These are phyloP conservation scores for Scleroderma bovista DNA, from an alignment of 768 basidiomycete genomes.

Conservation along the genomic window DNA sequence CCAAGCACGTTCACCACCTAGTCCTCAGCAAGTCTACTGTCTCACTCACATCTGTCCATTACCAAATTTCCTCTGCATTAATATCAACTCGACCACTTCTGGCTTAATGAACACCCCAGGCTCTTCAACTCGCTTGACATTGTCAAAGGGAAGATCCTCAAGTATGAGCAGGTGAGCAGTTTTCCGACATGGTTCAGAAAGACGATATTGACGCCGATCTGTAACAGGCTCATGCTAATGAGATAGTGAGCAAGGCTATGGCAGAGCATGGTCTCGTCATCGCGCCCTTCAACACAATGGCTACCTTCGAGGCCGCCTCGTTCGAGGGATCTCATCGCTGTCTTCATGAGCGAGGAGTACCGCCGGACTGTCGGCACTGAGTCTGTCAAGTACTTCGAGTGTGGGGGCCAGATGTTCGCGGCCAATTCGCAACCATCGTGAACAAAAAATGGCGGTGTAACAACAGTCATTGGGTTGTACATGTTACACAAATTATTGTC, in stretches of 20 bases:
- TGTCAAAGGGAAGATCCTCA: conserved; percentile 29
- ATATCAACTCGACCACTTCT: conserved; percentile 18
- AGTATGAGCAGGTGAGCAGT: conserved; percentile 30
- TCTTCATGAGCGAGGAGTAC: conserved; percentile 11
- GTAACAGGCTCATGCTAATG: conserved; percentile 19
- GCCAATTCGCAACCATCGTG: conserved; percentile 8
- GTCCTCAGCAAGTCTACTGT: background rate
- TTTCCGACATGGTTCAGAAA: background rate
- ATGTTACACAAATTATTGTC: too few species aligned
- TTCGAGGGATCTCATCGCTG: conserved; percentile 28
- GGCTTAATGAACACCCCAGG: conserved; percentile 24
- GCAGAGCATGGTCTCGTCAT: conserved; percentile 9
- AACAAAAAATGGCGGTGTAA: conserved; percentile 6
- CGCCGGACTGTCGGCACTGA: conserved; percentile 1
- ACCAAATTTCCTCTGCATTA: background rate
- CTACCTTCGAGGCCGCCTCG: conserved; percentile 29
- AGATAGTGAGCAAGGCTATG: conserved; percentile 2
- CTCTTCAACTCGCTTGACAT: conserved; percentile 27
- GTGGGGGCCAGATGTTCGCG: conserved; percentile 8
- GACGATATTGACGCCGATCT: background rate
- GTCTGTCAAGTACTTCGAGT: conserved; percentile 7
- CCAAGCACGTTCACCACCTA: background rate
- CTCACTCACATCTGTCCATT: background rate
- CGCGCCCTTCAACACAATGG: conserved; percentile 25
- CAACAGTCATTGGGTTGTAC: background rate